Evolutionary conservation across 139 green algal species (phyloP), one percentile per base, ranked within the genome.

Genomic region (Coelastrella sp.): DNA sequence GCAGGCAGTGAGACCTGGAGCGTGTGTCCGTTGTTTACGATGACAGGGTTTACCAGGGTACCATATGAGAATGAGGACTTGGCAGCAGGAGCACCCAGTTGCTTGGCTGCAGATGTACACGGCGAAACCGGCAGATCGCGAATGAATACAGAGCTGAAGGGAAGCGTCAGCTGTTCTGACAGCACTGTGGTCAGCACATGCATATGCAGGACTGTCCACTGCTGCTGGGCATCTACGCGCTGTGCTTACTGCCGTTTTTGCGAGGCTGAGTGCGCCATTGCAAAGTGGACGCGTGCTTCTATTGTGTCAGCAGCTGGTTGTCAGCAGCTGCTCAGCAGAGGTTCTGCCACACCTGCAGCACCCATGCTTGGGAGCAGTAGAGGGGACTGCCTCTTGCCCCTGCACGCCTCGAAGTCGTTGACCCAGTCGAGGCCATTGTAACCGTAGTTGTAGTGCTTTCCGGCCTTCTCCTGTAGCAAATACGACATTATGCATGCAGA

Each of bases 11-110:
- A 47, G 3, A 87, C 79, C 23, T 83, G 79, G 13, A 90, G 73
- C 5, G 82, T 89, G 64, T 89, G 89, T 17, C 87, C 87, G n/a
- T 89, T 90, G 89, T 92, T 92, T 61, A 92, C 76, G 6, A 92
- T 57, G 54, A 59, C 32, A 20, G 81, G 22, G 61, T 80, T 71
- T 4, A 4, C 47, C 17, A 75, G 22, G 10, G 14, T 64, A 8
- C 65, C 58, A 32, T 65, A 91, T 3, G 56, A 16, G 88, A 95
- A 87, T 3, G 22, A 19, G 14, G 81, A 75, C 64, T 77, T 87
- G 64, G 14, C 81, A 19, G 23, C n/a, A 65, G 64, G 81, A 5
- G 58, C 59, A 6, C 20, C 3, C 8, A 86, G 80, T 10, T 8
- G 59, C 23, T 56, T 14, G 20, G 80, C 80, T 74, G 80, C 80